These are phyloP conservation scores for Halophytophthora batemanensis DNA, from an alignment of 352 stramenopile species.

Conservation along the genomic window DNA sequence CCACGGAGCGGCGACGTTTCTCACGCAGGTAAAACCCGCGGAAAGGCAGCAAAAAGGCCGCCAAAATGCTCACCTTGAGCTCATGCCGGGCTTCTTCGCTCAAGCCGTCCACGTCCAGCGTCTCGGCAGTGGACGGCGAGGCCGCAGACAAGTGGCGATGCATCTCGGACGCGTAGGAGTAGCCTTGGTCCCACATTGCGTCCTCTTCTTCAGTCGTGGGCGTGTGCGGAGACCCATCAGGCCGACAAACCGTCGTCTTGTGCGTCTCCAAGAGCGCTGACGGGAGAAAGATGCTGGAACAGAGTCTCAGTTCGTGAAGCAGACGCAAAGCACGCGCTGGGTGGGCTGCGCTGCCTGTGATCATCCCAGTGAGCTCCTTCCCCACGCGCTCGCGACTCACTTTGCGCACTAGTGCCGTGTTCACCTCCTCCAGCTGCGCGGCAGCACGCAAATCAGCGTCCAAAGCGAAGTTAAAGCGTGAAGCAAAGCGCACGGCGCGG, in stretches of 20 bases:
- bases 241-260: slow-evolving; percentile 30
- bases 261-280: slow-evolving; percentile 24
- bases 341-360: slow-evolving; percentile 60
- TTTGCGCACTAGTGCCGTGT: slow-evolving; percentile 66
- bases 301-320: slow-evolving; percentile 55
- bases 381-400: slow-evolving; percentile 78
- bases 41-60: slow-evolving; percentile 57
- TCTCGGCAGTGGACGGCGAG: not conserved
- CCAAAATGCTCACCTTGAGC: slow-evolving; percentile 51
- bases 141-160: slow-evolving; percentile 31
- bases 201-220: slow-evolving; percentile 15
- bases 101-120: slow-evolving; percentile 34
- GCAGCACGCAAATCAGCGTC: slow-evolving; percentile 80
- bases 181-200: slow-evolving; percentile 37
- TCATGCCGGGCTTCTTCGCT: slow-evolving; percentile 36
- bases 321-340: slow-evolving; percentile 52
- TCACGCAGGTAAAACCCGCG: slow-evolving; percentile 42
- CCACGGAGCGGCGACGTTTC: slow-evolving; percentile 48
- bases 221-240: slow-evolving; percentile 18
- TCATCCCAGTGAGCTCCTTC: slow-evolving; percentile 69
- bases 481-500: slow-evolving; percentile 94
- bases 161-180: slow-evolving; percentile 43
- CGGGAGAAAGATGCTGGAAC: slow-evolving; percentile 53
- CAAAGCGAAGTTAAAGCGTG: slow-evolving; percentile 92
- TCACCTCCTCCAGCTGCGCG: slow-evolving; percentile 46